Percentiles rank a stretch among this genome's conserved stretches.
phyloP scores from a whole-genome alignment of 116 monocot genomes.

The Dioscorea cayenensis region DNA sequence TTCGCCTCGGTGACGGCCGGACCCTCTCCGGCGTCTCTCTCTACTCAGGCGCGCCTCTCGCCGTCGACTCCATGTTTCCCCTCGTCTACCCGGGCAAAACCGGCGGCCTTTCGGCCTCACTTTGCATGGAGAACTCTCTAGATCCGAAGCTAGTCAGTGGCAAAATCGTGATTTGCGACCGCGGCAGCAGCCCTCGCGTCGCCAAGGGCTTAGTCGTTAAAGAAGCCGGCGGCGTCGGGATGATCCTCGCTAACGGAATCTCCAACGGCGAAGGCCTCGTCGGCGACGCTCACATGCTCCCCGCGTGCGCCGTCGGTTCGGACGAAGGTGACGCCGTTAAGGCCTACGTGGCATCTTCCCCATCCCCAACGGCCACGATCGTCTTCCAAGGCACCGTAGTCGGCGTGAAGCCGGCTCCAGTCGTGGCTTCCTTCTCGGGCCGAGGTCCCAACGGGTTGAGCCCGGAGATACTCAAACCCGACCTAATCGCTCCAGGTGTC shows the following conservation, averaged over 20 bases:
- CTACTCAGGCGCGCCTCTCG: constrained; percentile 51
- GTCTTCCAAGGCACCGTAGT: constrained; percentile 46
- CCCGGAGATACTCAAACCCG: constrained; percentile 64
- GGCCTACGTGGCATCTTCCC: constrained; percentile 32
- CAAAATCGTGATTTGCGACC: constrained; percentile 64
- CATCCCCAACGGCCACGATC: constrained; percentile 44
- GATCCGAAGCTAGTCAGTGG: constrained; percentile 52
- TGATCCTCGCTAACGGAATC: constrained; percentile 62
- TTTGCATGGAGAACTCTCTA: constrained; percentile 61
- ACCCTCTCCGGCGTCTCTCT: constrained; percentile 46
- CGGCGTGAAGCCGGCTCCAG: constrained; percentile 67
- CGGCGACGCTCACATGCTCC: constrained; percentile 70
- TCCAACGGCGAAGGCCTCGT: constrained; percentile 77
- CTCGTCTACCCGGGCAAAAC: constrained; percentile 50
- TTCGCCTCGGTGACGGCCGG: constrained; percentile 55
- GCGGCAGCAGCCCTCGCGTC: constrained; percentile 72
- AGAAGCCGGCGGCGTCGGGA: constrained; percentile 58
- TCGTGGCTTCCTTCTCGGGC: constrained; percentile 71
- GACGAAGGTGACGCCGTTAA: constrained; percentile 53
- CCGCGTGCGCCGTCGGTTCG: constrained; percentile 59
- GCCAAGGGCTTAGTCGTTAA: constrained; percentile 62
- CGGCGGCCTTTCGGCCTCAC: constrained; percentile 49
- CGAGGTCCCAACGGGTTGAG: constrained; percentile 59
- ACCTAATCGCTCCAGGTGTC: constrained; percentile 71
- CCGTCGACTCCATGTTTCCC: constrained; percentile 22